A percentile compares a stretch with the other conserved stretches of the same genome.
These are phyloP conservation scores for Hemerocallis citrina DNA, from an alignment of 106 monocot genomes.

Conservation along the genomic window DNA sequence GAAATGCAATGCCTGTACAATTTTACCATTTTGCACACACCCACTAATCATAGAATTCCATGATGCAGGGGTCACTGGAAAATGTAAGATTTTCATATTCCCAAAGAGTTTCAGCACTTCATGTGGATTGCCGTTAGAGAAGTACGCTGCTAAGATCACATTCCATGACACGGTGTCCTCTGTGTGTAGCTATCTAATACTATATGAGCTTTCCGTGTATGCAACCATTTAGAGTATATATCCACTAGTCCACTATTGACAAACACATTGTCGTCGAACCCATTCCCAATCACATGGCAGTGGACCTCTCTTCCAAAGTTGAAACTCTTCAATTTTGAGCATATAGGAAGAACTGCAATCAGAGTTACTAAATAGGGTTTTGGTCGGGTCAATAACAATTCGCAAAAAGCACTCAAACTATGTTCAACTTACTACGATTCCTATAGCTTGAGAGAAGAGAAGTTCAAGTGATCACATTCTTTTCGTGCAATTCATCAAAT, in stretches of 20 bases:
- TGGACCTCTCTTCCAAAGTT: conserved; percentile 40
- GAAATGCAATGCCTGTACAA: conserved; percentile 32
- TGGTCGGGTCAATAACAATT: conserved; percentile 23
- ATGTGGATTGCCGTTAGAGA: conserved; percentile 24
- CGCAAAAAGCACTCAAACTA: conserved; percentile 26
- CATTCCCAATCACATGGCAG: conserved; percentile 31
- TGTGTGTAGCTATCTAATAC: conserved; percentile 32
- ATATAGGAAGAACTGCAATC: conserved; percentile 36
- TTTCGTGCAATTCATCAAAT: conserved; percentile 28
- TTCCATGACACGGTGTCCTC: conserved; percentile 57
- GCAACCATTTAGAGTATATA: conserved; percentile 42
- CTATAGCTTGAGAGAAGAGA: conserved; percentile 31
- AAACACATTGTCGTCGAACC: conserved; percentile 32
- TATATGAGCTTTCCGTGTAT: conserved; percentile 21
- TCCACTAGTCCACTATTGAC: conserved; percentile 40
- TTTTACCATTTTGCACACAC: conserved; percentile 24
- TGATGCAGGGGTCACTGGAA: conserved; percentile 21
- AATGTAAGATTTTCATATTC: conserved; percentile 23
- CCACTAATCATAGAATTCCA: conserved; percentile 78
- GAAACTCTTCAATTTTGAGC: conserved; percentile 21
- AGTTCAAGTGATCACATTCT: conserved; percentile 67
- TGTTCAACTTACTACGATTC: conserved; percentile 11
- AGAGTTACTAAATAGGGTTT: conserved; percentile 52
- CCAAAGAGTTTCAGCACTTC: conserved; percentile 46
- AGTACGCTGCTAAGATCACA: conserved; percentile 50